phyloP scores from a whole-genome alignment of 768 basidiomycete species.

The Phaeotremella skinneri region DNA sequence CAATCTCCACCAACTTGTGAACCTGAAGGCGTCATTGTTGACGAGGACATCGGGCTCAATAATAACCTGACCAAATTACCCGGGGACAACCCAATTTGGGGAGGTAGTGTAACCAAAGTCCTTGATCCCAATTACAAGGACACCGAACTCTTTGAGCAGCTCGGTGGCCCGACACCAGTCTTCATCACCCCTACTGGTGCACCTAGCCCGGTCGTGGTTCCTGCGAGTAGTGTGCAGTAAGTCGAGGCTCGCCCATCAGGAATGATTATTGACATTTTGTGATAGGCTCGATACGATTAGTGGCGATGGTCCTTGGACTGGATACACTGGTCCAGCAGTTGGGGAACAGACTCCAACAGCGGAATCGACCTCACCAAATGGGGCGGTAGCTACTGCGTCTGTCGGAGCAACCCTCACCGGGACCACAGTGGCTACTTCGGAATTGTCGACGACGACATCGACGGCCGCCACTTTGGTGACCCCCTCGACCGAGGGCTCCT shows the following conservation, averaged over 20 bases:
- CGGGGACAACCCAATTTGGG: constrained; percentile 37
- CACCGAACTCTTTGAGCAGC: constrained; percentile 9
- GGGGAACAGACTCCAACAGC: neutral
- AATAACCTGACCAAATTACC: constrained; percentile 26
- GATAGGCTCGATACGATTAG: neutral
- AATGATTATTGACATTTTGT: neutral
- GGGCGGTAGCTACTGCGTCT: neutral
- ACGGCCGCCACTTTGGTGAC: too few relatives aligned
- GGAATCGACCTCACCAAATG: too few relatives aligned
- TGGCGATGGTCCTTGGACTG: constrained; percentile 1
- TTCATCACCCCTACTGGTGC: neutral
- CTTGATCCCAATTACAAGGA: constrained; percentile 24
- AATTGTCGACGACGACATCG: neutral
- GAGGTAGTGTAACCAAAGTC: constrained; percentile 7
- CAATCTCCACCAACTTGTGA: constrained; percentile 19
- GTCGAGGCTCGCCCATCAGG: neutral
- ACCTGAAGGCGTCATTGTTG: constrained; percentile 25
- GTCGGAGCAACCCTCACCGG: too few relatives aligned
- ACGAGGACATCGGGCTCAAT: constrained; percentile 30
- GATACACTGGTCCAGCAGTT: neutral
- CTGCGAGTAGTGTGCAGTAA: neutral
- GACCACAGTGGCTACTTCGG: too few relatives aligned
- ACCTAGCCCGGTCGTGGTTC: neutral
- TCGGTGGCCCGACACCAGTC: neutral
- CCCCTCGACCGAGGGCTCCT: too few relatives aligned